A percentile compares a stretch with the other conserved stretches of the same genome.
Conservation (phyloP, 2,329 filamentous ascomycete genomes). For the Scedosporium minutisporum region DNA sequence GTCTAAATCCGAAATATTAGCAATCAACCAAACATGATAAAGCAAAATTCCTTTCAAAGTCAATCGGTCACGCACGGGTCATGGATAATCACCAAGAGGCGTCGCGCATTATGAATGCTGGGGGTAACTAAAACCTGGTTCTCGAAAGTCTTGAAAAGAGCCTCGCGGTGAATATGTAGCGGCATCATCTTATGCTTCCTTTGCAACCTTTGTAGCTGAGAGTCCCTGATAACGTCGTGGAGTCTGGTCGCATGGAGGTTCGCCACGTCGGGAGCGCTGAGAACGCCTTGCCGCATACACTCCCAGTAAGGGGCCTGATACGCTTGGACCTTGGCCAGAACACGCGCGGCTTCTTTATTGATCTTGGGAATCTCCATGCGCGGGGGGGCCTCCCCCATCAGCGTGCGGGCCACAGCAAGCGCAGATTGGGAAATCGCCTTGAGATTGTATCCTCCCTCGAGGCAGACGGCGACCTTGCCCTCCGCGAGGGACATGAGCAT, state of each 20-base stretch:
- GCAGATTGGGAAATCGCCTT: slow-evolving; percentile 87
- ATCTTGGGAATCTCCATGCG: slow-evolving; percentile 46
- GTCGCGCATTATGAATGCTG: slow-evolving; percentile 54
- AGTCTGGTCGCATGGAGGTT: slow-evolving; percentile 51
- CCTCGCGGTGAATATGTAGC: slow-evolving; percentile 67
- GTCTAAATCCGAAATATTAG: slow-evolving; percentile 31
- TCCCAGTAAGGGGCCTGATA: slow-evolving; percentile 70
- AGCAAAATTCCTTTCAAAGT: slow-evolving; percentile 1
- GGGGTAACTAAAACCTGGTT: slow-evolving; percentile 79
- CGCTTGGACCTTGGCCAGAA: slow-evolving; percentile 49
- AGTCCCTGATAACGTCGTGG: slow-evolving; percentile 70
- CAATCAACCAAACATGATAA: neutral
- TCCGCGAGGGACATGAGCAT: slow-evolving; percentile 94
- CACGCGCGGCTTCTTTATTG: slow-evolving; percentile 45
- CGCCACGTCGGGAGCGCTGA: slow-evolving; percentile 42
- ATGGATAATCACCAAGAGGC: slow-evolving; percentile 78
- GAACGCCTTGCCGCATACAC: slow-evolving; percentile 65
- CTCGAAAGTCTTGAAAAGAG: slow-evolving; percentile 67
- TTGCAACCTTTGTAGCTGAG: slow-evolving; percentile 62
- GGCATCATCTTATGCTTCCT: slow-evolving; percentile 69
- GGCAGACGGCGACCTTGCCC: slow-evolving; percentile 82
- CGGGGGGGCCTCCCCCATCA: slow-evolving; percentile 89
- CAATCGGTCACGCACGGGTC: slow-evolving; percentile 56
- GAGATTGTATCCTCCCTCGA: slow-evolving; percentile 95
- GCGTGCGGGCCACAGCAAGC: slow-evolving; percentile 77